Conservation (phyloP, 2,329 filamentous ascomycete genomes). For the Aschersonia sp. region DNA sequence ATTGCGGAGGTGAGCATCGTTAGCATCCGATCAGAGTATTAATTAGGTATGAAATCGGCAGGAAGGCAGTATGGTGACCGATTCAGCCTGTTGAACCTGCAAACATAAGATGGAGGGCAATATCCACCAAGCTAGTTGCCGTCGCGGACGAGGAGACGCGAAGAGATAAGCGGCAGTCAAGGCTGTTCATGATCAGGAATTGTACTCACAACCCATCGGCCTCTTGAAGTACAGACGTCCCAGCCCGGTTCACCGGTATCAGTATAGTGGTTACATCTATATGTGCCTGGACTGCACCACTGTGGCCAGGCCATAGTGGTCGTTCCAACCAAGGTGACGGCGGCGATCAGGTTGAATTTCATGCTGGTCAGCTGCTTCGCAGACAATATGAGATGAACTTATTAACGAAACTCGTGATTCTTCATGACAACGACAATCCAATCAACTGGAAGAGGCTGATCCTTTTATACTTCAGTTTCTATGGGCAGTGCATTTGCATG, state of each 20-base stretch:
- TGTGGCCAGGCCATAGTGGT: slow-evolving; percentile 5
- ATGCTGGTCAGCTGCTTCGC: slow-evolving; percentile 8
- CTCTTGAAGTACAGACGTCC: slow-evolving; percentile 16
- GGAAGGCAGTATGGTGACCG: neutral
- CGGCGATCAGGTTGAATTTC: slow-evolving; percentile 14
- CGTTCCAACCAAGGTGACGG: slow-evolving; percentile 9
- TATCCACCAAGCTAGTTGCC: neutral
- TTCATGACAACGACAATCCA: no score
- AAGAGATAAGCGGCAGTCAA: neutral
- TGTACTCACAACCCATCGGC: slow-evolving; percentile 18
- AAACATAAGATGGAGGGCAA: neutral
- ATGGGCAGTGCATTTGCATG: no score
- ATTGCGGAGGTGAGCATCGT: neutral
- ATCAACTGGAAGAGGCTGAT: no score
- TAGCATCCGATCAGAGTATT: no score
- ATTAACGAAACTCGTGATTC: no score
- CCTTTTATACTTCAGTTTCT: no score
- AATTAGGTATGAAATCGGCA: neutral
- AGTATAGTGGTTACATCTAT: slow-evolving; percentile 13
- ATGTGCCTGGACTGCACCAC: slow-evolving; percentile 19
- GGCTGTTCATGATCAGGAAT: neutral
- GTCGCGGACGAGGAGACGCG: neutral
- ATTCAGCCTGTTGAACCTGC: neutral
- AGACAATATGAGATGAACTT: no score
- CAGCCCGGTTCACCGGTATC: slow-evolving; percentile 11